Evolutionary conservation across 164 flowering plant species (phyloP), one percentile per base, ranked within the genome.

Genomic region (Malania oleifera): DNA sequence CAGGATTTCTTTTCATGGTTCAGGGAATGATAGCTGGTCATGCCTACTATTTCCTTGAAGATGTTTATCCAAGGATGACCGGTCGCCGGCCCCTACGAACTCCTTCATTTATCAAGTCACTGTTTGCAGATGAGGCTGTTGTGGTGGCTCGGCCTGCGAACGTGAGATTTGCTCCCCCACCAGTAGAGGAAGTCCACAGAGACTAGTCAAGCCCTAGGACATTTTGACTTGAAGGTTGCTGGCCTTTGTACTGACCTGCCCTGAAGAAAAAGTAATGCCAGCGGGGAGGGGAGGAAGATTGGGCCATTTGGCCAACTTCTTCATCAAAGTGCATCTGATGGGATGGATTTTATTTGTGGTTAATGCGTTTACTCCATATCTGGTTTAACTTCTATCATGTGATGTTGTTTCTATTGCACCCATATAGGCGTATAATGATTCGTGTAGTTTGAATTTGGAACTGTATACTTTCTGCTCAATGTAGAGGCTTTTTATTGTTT

Each of bases 21-120:
- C 85, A 95, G 99, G 99, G 99, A 62, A 88, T 95, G 96, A 79
- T 89, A 43, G 99, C 99, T 4, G 99, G 99, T 38, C 99, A 91
- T 75, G 95, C 89, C 6, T 95, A 95, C 72, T 95, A 82, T 56
- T 95, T 95, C 61, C 87, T 95, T 19, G 97, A 87, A 72, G 96
- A 88, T 55, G 95, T 95, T 17, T 95, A 95, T 56, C 99, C 99
- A 15, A 51, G 75, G 56, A 84, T 95, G 95, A 85, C 96, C 6
- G 89, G 95, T 19, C 87, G 99, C 5, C 85, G 90, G 31, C 97
- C 95, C 57, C 70, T 95, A 17, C 80, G 56, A 70, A 95, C 99
- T 25, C 99, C 99, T n/a, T 61, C 80, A 3, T 74, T 95, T 45
- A 88, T 95, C 53, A 87, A 81, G 64, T 70, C 87, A 20, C 68